Evolutionary conservation across 176 grass and related monocot genomes (phyloP), one percentile per base, ranked within the genome.

Genomic region (Ensete glaucum): DNA sequence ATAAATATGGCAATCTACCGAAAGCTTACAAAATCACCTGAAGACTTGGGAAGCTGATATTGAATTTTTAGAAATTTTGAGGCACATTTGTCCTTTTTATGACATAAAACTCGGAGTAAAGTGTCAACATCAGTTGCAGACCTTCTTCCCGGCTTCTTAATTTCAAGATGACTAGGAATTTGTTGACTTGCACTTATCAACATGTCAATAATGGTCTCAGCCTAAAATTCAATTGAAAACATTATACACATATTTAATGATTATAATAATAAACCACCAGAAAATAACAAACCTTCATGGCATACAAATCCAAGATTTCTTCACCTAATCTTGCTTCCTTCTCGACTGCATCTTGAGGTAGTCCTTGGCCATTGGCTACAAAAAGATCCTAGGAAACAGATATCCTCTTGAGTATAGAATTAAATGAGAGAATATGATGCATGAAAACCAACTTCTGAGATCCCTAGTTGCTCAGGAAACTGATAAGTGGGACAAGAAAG

Each of bases 311-410:
- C 62, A 96, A 74, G 79, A 96, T 92, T 69, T 90, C 81, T 52
- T 79, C 79, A 81, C 69, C 79, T 81, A 92, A 74, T 83, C 83
- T 92, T 83, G 83, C 80, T 79, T 92, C 87, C 25, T 77, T 79
- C 83, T 97, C 90, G 75, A 97, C 82, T 62, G 82, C 53, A 87
- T 88, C 87, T 73, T 50, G 63, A 75, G 90, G 85, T 76, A 97
- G 87, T 67, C 93, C 93, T 85, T 97, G 93, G 17, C 93, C 93
- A 75, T 90, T 87, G 74, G 90, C 93, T 85, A 97, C 81, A 84
- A 92, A 97, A 4, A 96, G 85, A 80, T 96, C 93, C 93, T 92
- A 85, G 20, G 13, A 79, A 72, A 85, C 77, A 84, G 64, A 77
- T n/a, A 50, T 34, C 53, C 50, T 54, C 22, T 6, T 43, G 34